A percentile compares a stretch with the other conserved stretches of the same genome.
phyloP scores from a whole-genome alignment of 208 protist species.

The Leishmania arabica region DNA sequence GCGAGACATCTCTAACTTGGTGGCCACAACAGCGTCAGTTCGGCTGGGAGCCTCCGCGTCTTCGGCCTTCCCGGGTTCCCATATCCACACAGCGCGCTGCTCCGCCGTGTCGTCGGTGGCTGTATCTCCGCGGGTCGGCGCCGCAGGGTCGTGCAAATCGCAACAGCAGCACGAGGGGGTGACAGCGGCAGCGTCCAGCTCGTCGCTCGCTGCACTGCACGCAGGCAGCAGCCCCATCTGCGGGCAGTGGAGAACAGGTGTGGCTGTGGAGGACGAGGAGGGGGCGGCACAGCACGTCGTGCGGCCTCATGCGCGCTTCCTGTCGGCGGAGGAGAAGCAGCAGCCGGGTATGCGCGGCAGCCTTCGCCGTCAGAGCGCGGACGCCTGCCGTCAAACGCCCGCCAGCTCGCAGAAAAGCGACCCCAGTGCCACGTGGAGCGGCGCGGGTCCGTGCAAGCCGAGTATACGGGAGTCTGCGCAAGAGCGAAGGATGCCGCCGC shows the following conservation, averaged over 20 bases:
- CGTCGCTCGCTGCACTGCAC: too few species aligned
- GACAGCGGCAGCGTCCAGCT: neutral
- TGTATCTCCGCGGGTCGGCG: neutral
- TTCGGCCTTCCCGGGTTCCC: neutral
- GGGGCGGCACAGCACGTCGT: neutral
- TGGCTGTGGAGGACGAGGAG: neutral
- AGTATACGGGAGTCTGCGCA: neutral
- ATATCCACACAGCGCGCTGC: neutral
- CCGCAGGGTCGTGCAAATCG: neutral
- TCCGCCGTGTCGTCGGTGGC: neutral
- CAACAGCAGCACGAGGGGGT: neutral
- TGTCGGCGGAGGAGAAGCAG: neutral
- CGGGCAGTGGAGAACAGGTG: neutral
- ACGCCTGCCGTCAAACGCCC: neutral
- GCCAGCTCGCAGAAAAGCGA: neutral
- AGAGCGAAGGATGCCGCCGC: neutral
- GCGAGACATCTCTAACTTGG: slow-evolving; percentile 34
- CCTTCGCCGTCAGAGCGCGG: neutral
- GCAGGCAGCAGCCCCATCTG: neutral
- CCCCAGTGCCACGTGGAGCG: neutral
- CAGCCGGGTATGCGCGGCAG: neutral
- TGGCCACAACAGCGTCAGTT: slow-evolving; percentile 26
- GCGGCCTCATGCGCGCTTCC: neutral
- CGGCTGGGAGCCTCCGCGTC: slow-evolving; percentile 6
- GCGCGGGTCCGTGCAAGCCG: neutral